Evolutionary conservation across 352 stramenopile species (phyloP), one percentile per base, ranked within the genome.

Genomic region (Globisporangium parvum): DNA sequence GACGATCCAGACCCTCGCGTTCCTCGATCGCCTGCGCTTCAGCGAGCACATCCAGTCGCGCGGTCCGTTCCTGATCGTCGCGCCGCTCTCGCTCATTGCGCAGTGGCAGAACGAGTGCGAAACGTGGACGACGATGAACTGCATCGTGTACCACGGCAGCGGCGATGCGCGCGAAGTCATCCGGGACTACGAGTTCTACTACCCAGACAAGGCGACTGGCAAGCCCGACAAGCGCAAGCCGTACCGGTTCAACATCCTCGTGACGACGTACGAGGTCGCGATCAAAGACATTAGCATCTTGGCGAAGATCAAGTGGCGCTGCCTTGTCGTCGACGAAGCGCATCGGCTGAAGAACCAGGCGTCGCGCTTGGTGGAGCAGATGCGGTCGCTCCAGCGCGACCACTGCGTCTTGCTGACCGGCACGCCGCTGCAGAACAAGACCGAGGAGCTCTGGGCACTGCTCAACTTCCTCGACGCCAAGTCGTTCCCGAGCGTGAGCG

Each of bases 21-120:
- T 99, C 66, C 67, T 99, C 26, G 88, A 98, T 56, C 79, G 96
- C 10, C 70, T 99, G 42, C 79, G 93, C 6, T 81, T 86, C 51
- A 83, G 92, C 52, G 76, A 97, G 31, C 85, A 96, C 50, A 97
- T 92, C 31, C 75, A 91, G 57, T 88, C 81, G n/a, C 81, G 83
- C 2, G 93, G 95, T 6, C 97, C 97, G 15, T 99, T 98, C 66
- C 80, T 99, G 6, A 93, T 99, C 24, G 92, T 99, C 12, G 97
- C 96, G 11, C 98, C 98, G 12, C 80, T 99, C 3, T 99, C 95
- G 24, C 97, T 98, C 1, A 95, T 99, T 53, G 82, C 91, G n/a
- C 97, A 99, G 65, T 99, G 98, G 98, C 80, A 99, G 62, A 95
- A 97, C 52, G 98, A 99, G 75, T 99, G 99, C 64, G 84, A 98